Base-by-base conservation (phyloP, 1,139 yeast species). In the Tardiomyces depauwii region DNA sequence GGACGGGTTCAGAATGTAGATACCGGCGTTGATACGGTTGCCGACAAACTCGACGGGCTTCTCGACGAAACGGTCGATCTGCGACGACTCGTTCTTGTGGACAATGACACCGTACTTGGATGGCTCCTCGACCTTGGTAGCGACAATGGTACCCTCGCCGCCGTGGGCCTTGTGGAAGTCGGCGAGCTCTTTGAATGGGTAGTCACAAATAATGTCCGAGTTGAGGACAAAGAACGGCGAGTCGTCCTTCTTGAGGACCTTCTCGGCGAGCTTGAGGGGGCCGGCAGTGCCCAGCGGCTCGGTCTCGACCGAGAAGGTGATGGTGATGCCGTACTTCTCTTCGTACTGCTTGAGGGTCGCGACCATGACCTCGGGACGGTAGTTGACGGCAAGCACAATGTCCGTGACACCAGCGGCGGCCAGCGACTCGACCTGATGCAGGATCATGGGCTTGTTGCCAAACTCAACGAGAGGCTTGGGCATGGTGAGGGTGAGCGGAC, bases 241-340 rank as follows among this genome's bases (percentile, higher is more conserved):
- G 68, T 86, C 80, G 70, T 93, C 98, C 77, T 91, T 93, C 71
- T 79, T 84, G 68, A 91, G 78, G 50, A 91, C 82, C 57, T 84
- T 77, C 73, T 89, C 97, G 56, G 99, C 98, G 64, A 91, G 83
- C 73, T 89, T 91, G 67, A 91, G 78, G 54, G 99, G 99, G 67
- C 99, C 99, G 56, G 98, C 98, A 56, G 99, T 91, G 56, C 97
- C 99, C 67, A 93, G 78, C 52, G 98, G 98, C 74, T 93, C 99
- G 66, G 91, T 94, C 75, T 93, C 99, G 57, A 93, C 97, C 46
- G 96, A 87, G 74, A 93, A 93, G 50, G 97, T 88, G 70, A 93
- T 93, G 60, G 76, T 74, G 56, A 93, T 95, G 67, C 96, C 96
- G 70, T 86, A 91, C 68, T 82, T 88, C 65, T 82, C 75, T 73